Conservation (phyloP, 2,329 filamentous ascomycete species). For the Trichoderma aggressivum region DNA sequence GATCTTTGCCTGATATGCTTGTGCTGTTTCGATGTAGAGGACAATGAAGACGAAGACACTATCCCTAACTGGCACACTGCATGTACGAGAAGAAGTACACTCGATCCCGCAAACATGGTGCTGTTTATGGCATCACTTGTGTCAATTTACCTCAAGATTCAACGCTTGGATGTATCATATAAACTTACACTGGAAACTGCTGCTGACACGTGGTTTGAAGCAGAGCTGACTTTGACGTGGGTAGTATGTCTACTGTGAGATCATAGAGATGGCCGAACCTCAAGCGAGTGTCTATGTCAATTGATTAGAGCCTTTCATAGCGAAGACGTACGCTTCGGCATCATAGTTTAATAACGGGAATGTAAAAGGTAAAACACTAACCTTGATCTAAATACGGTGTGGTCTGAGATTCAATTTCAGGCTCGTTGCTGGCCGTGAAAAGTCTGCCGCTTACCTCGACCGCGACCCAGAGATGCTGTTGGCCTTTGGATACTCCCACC, state of each 20-base stretch:
- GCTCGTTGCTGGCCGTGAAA: conserved; percentile 22
- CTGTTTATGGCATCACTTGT: conserved; percentile 28
- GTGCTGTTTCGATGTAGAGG: conserved; percentile 9
- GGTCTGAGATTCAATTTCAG: neutral
- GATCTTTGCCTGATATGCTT: conserved; percentile 40
- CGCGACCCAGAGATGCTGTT: conserved; percentile 45
- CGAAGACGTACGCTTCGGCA: neutral
- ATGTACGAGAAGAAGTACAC: conserved; percentile 48
- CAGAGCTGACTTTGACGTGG: conserved; percentile 40
- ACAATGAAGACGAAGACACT: conserved; percentile 6
- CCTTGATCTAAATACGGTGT: neutral
- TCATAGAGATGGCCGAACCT: conserved; percentile 50
- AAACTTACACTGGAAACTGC: conserved; percentile 40
- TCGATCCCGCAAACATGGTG: conserved; percentile 42
- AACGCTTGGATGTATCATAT: neutral
- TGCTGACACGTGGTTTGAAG: conserved; percentile 47
- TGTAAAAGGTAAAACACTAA: neutral
- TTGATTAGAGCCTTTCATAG: neutral
- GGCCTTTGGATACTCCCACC: conserved; percentile 33
- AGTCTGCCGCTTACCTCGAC: conserved; percentile 46
- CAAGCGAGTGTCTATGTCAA: conserved; percentile 30
- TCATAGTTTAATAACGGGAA: neutral
- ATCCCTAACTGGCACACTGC: conserved; percentile 34
- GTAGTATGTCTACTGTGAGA: conserved; percentile 44
- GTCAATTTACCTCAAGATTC: neutral